Conservation (phyloP, 2,329 filamentous ascomycete species). For the Aspergillus sp. region DNA sequence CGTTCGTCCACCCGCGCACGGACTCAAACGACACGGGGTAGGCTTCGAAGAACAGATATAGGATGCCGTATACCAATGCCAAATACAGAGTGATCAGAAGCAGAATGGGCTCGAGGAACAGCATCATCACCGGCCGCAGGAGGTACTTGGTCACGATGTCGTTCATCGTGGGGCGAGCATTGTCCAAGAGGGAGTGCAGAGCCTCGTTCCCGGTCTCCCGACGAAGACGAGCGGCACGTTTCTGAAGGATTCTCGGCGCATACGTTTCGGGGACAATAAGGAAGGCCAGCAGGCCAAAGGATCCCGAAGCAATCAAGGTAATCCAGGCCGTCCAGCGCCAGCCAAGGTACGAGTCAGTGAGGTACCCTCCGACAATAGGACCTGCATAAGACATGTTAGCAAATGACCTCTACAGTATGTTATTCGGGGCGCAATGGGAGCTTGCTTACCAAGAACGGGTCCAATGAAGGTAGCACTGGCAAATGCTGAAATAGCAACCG, state of each 20-base stretch:
- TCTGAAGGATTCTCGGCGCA: slow-evolving; percentile 50
- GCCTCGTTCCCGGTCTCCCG: slow-evolving; percentile 50
- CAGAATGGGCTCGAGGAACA: slow-evolving; percentile 52
- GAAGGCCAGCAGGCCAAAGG: slow-evolving; percentile 47
- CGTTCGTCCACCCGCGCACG: slow-evolving; percentile 39
- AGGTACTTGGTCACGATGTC: slow-evolving; percentile 49
- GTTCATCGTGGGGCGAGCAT: slow-evolving; percentile 40
- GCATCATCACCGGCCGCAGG: slow-evolving; percentile 49
- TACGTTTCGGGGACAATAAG: slow-evolving; percentile 56
- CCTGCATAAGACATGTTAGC: slow-evolving; percentile 19
- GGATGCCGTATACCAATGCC: slow-evolving; percentile 41
- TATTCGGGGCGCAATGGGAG: neutral
- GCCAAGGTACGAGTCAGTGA: slow-evolving; percentile 51
- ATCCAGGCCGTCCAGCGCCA: slow-evolving; percentile 62
- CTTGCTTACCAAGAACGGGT: slow-evolving; percentile 42
- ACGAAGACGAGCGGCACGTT: slow-evolving; percentile 51
- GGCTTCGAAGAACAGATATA: slow-evolving; percentile 44
- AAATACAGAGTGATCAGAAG: slow-evolving; percentile 50
- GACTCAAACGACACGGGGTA: slow-evolving; percentile 45
- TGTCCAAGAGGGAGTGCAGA: slow-evolving; percentile 48
- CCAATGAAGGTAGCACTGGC: slow-evolving; percentile 52
- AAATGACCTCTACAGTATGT: neutral
- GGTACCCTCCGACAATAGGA: slow-evolving; percentile 54
- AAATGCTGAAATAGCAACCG: slow-evolving; percentile 49
- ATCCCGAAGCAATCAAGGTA: slow-evolving; percentile 51